Percentiles rank a stretch among this genome's conserved stretches.
Conservation (phyloP, 208 protist genomes). For the Strigomonas galati region DNA sequence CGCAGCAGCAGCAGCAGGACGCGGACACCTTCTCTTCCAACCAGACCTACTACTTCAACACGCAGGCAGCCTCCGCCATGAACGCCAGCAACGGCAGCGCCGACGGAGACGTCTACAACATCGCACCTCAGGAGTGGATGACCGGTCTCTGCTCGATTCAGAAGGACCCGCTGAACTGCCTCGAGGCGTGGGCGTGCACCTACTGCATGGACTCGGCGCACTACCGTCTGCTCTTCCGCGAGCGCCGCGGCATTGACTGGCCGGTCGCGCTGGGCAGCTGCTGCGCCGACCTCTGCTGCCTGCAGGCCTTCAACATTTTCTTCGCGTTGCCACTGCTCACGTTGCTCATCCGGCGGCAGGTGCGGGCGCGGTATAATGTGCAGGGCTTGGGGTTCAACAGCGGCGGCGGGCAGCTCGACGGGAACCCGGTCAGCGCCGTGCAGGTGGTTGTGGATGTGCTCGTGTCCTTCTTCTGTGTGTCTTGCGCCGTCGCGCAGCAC, state of each 20-base stretch:
- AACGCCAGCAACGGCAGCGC: too few species aligned
- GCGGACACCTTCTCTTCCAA: too few species aligned
- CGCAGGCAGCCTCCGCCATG: too few species aligned
- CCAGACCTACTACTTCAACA: too few species aligned
- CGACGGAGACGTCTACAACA: not conserved
- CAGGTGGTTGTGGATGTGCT: constrained; percentile 14
- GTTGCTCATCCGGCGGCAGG: constrained; percentile 14
- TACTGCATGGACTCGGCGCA: constrained; percentile 26
- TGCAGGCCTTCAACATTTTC: not conserved
- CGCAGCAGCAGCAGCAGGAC: not conserved
- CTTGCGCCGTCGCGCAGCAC: constrained; percentile 35
- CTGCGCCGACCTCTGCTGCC: constrained; percentile 19
- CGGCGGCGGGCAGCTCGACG: constrained; percentile 1
- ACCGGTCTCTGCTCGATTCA: constrained; percentile 21
- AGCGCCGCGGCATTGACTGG: constrained; percentile 16
- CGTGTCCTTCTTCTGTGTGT: constrained; percentile 18
- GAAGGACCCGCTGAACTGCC: constrained; percentile 10
- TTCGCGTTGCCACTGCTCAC: constrained; percentile 14
- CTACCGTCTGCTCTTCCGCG: constrained; percentile 17
- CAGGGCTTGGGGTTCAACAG: not conserved
- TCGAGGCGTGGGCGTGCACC: constrained; percentile 21
- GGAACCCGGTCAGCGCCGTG: not conserved
- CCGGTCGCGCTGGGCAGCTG: constrained; percentile 19
- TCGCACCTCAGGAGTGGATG: constrained; percentile 8
- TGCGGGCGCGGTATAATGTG: constrained; percentile 25